Conservation (phyloP, 805 yeast species). For the Vanderwaltozyma verrucispora region DNA sequence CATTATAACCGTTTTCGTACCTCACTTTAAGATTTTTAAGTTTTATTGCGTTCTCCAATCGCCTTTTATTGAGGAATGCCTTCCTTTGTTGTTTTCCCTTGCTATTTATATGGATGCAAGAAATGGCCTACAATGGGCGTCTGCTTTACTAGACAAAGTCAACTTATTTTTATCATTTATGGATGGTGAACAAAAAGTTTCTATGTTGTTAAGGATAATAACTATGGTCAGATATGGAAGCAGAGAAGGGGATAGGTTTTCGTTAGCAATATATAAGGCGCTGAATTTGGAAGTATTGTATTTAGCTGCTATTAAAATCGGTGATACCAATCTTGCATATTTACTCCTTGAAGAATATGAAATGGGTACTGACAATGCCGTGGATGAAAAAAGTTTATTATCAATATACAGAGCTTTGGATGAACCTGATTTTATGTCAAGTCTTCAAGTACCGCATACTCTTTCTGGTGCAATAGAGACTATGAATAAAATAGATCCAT, state of each 20-base stretch:
- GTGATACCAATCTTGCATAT: constrained; percentile 24
- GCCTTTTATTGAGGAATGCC: background rate
- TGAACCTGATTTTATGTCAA: constrained; percentile 54
- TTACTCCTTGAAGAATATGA: constrained; percentile 29
- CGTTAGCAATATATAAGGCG: constrained; percentile 10
- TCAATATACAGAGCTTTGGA: constrained; percentile 42
- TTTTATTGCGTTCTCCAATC: background rate
- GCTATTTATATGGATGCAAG: constrained; percentile 8
- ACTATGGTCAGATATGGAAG: constrained; percentile 21
- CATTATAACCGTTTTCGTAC: constrained; percentile 4
- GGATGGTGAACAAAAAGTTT: constrained; percentile 5
- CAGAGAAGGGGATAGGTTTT: constrained; percentile 8
- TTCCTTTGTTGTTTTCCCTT: constrained; percentile 8
- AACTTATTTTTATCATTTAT: background rate
- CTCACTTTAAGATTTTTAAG: constrained; percentile 5
- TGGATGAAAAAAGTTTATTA: constrained; percentile 11
- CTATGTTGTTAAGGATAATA: constrained; percentile 17
- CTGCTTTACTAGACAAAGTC: background rate
- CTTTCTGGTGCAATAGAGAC: constrained; percentile 41
- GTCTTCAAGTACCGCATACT: constrained; percentile 50
- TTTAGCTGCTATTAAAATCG: constrained; percentile 8
- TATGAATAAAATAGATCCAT: constrained; percentile 25
- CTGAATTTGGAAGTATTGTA: constrained; percentile 11
- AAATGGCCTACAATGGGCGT: constrained; percentile 8
- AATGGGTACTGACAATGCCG: constrained; percentile 1